These are phyloP conservation scores for Penicillium sp. DNA, from an alignment of 2,329 filamentous ascomycete species.

Conservation along the genomic window DNA sequence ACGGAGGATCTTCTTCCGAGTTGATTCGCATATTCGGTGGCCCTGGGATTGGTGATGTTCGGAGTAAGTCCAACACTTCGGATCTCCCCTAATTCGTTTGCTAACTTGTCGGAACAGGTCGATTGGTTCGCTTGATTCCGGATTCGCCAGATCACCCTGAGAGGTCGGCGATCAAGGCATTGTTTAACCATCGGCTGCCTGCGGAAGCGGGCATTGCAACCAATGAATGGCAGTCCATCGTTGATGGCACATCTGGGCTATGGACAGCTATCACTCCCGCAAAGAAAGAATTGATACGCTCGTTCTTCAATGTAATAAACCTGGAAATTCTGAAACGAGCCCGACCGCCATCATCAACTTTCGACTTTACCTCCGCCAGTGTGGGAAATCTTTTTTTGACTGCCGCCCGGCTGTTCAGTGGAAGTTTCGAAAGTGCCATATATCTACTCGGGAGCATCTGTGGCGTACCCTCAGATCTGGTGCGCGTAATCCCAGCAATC, in stretches of 20 bases:
- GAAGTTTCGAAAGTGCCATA: conserved; percentile 87
- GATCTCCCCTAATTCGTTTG: not conserved
- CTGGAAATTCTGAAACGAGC: conserved; percentile 75
- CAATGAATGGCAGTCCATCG: conserved; percentile 80
- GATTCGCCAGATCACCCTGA: conserved; percentile 59
- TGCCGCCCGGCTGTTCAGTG: conserved; percentile 84
- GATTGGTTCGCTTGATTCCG: conserved; percentile 87
- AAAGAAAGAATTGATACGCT: conserved; percentile 73
- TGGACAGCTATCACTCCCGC: conserved; percentile 70
- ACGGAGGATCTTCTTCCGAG: conserved; percentile 90
- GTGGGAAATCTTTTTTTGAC: conserved; percentile 79
- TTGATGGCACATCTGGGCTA: conserved; percentile 74
- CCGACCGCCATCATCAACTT: conserved; percentile 65
- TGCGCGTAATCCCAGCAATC: conserved; percentile 81
- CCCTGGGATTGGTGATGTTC: conserved; percentile 76
- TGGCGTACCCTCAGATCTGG: conserved; percentile 67
- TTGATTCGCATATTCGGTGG: conserved; percentile 92
- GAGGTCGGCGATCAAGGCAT: conserved; percentile 68
- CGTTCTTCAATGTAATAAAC: conserved; percentile 72
- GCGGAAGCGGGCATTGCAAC: conserved; percentile 60
- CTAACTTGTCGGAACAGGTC: conserved; percentile 53
- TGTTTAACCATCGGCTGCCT: conserved; percentile 86
- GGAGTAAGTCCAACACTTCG: conserved; percentile 52
- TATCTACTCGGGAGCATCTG: conserved; percentile 86
- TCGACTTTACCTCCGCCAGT: conserved; percentile 73